These are phyloP conservation scores for Dictyophora rubrovolvata DNA, from an alignment of 768 basidiomycete species.

Conservation along the genomic window DNA sequence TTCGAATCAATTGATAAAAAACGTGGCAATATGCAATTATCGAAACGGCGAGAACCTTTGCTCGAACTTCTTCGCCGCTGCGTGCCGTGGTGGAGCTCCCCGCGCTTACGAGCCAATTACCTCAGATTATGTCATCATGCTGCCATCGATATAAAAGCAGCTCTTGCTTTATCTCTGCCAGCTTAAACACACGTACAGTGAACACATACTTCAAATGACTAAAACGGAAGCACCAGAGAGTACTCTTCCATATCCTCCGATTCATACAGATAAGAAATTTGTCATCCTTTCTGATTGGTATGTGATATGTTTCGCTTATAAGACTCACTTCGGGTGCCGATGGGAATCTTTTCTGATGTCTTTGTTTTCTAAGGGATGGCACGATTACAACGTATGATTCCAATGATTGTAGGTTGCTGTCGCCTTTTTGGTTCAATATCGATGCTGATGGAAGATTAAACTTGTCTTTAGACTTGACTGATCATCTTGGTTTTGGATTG, in stretches of 20 bases:
- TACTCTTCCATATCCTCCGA: constrained; percentile 69
- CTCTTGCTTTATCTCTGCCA: background rate
- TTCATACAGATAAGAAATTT: constrained; percentile 72
- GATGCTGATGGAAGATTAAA: background rate
- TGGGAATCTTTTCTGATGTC: background rate
- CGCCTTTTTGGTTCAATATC: background rate
- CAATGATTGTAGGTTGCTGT: constrained; percentile 63
- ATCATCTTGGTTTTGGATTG: constrained; percentile 79
- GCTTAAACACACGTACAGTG: no score
- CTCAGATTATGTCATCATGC: background rate
- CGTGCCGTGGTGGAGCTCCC: no score
- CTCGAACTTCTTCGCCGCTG: no score
- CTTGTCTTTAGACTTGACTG: constrained; percentile 58
- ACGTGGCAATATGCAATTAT: no score
- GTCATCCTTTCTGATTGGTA: constrained; percentile 89
- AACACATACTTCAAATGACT: background rate
- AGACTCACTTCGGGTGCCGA: constrained; percentile 1
- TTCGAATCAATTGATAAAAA: no score
- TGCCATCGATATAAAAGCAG: background rate
- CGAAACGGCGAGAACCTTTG: no score
- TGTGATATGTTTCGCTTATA: constrained; percentile 22
- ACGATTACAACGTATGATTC: constrained; percentile 91
- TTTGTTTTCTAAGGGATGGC: constrained; percentile 54
- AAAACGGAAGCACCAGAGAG: constrained; percentile 36
- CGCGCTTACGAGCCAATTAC: background rate